Percentiles rank a stretch among this genome's conserved stretches.
These are phyloP conservation scores for Arthroderma sp. DNA, from an alignment of 2,329 filamentous ascomycete species.

Conservation along the genomic window DNA sequence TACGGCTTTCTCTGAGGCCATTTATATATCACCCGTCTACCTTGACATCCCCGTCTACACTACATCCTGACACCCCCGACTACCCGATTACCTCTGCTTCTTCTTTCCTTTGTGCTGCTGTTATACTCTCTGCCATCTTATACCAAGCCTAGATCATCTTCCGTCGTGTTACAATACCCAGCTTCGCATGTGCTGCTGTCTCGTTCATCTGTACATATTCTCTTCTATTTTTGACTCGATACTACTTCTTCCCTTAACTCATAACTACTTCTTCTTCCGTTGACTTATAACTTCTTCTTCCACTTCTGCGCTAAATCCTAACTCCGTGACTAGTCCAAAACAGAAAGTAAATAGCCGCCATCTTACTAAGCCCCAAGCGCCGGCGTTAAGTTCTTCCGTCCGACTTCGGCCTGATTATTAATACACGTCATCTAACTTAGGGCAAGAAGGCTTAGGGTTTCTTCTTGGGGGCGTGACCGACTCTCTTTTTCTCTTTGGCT, in stretches of 20 bases:
- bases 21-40: too few species aligned
- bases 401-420: background rate
- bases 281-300: too few species aligned
- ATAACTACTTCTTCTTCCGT: background rate
- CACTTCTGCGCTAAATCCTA: too few species aligned
- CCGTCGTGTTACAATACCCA: background rate
- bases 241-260: background rate
- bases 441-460: background rate
- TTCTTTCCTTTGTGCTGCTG: background rate
- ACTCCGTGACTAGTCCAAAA: background rate
- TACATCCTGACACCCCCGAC: too few species aligned
- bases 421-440: background rate
- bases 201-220: background rate
- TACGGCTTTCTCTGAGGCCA: slow-evolving; percentile 9
- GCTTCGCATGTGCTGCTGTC: background rate
- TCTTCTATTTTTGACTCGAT: background rate
- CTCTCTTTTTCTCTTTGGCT: too few species aligned
- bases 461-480: background rate
- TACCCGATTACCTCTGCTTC: background rate
- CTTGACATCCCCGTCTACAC: too few species aligned
- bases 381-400: background rate
- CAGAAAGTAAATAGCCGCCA: background rate
- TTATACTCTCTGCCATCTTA: background rate
- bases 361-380: background rate
- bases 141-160: slow-evolving; percentile 1